Base-by-base conservation (phyloP, 257 asterid species). In the Thymus mandschuricus region DNA sequence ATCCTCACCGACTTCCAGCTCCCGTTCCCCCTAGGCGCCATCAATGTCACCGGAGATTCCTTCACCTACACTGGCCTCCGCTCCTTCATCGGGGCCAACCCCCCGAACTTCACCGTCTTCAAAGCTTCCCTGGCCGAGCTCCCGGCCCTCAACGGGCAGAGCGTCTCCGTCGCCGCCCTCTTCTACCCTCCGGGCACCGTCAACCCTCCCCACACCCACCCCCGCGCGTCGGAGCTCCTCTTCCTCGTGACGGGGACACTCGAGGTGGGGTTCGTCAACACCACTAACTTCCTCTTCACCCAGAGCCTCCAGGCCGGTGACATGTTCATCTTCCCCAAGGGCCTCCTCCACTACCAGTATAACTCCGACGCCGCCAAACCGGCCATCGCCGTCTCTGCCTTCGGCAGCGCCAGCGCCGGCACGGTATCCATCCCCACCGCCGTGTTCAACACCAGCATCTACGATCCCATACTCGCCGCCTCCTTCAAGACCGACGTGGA, bases 201-300 rank as follows among this genome's bases (percentile, higher is more conserved):
- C 33, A 83, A 81, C 73, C 88, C 86, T 0, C 82, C 82, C 38
- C 91, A 83, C 77, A 80, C 83, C 13, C 91, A 86, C 38, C 88
- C 88, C 0, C 86, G 88, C 0, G 68, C 86, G 0, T 62, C 91
- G 1, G 88, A 86, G 81, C 84, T 86, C 5, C 10, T 86, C 63
- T 79, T 79, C 51, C 71, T 83, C 35, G 46, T 79, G 1, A 3
- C 43, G 3, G 91, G 77, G 3, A 15, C 80, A 0, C 70, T 79
- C 1, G 73, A 82, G 60, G 87, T 86, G 27, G 87, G 88, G 45
- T 78, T 84, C 6, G 81, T 86, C 21, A 78, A 74, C 77, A 80
- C 87, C 0, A 61, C 64, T 1, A 80, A 80, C 56, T 35, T 21
- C 3, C 85, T 84, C 45, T 76, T 55, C 64, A 68, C 73, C 8